Evolutionary conservation across 169 alveolate genomes (phyloP).

Genomic region (Cryptosporidium meleagridis): DNA sequence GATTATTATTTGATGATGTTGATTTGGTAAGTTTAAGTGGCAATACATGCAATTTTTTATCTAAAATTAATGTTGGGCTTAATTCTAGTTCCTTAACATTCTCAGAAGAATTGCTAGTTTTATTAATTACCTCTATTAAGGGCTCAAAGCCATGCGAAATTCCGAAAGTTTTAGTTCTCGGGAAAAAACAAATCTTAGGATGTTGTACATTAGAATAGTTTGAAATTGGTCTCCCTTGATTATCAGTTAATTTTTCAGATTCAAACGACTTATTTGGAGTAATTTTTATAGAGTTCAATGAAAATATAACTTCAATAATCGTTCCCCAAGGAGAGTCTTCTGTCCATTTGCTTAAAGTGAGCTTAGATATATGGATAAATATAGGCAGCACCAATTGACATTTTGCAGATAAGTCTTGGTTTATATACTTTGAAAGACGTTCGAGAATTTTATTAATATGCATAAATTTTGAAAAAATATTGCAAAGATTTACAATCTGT

Average conservation of each 20-base stretch:
- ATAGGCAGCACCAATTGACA: constrained; percentile 38
- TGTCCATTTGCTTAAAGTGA: constrained; percentile 34
- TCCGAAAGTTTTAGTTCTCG: constrained; percentile 64
- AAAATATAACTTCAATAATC: constrained; percentile 8
- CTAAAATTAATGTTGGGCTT: not conserved
- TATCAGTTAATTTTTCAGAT: constrained; percentile 45
- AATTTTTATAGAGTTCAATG: constrained; percentile 33
- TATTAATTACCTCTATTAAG: constrained; percentile 1
- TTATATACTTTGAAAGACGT: constrained; percentile 24
- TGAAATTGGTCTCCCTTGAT: constrained; percentile 20
- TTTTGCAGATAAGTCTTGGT: constrained; percentile 43
- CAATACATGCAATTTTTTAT: not conserved
- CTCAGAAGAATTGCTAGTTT: not conserved
- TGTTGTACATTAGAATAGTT: constrained; percentile 53
- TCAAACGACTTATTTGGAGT: constrained; percentile 14
- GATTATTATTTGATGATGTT: constrained; percentile 5
- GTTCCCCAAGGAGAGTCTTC: constrained; percentile 52
- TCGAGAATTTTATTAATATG: constrained; percentile 12
- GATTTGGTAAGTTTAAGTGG: constrained; percentile 5
- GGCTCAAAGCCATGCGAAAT: constrained; percentile 44
- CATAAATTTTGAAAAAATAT: constrained; percentile 11
- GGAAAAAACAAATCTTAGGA: constrained; percentile 38
- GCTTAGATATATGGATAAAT: constrained; percentile 19
- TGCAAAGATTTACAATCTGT: constrained; percentile 8
- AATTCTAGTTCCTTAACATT: not conserved